Evolutionary conservation across 2,329 filamentous ascomycete genomes (phyloP), one percentile per base, ranked within the genome.

Genomic region (Zymoseptoria ardabiliae): DNA sequence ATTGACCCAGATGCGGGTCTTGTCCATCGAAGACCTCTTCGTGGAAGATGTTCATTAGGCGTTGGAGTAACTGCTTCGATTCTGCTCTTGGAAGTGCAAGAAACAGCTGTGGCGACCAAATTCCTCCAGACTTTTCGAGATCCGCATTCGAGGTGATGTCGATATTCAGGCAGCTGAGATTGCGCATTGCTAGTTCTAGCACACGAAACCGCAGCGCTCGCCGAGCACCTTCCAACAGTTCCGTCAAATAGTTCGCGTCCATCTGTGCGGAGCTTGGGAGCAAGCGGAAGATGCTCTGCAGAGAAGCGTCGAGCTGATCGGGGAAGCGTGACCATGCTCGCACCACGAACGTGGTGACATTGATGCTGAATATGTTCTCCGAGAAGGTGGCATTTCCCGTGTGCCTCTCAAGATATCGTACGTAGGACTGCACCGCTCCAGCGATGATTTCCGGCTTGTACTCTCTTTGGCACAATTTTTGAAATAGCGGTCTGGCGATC

Each of bases 101-200:
- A 5, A 64, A 50, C 3, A 62, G 50, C 20, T 57, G 51, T 21
- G 4, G 45, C 30, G 28, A 58, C 58, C 58, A 63, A 9, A 28
- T 9, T 8, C 30, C 53, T 35, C 35, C 41, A 20, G 60, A 48
- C 11, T 28, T 53, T 45, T 53, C 59, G 2, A 65, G 56, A 53
- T 64, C 57, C 3, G 41, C 50, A 23, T 62, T 59, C n/a, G 41
- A 45, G 1, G 60, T 54, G 49, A 65, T 61, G 28, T 65, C 60
- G 25, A 57, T 20, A 17, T 50, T n/a, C 19, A 57, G 56, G 22
- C 41, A 23, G n/a, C 52, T n/a, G 2, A 61, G 28, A 45, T 60
- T 28, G 21, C 22, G 50, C 51, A 58, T 50, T 22, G 54, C n/a
- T 11, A 60, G 35, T 11, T 51, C 53, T 4, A 63, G 57, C n/a